Conservation (phyloP, 306 rosid species). For the Quercus gilva region DNA sequence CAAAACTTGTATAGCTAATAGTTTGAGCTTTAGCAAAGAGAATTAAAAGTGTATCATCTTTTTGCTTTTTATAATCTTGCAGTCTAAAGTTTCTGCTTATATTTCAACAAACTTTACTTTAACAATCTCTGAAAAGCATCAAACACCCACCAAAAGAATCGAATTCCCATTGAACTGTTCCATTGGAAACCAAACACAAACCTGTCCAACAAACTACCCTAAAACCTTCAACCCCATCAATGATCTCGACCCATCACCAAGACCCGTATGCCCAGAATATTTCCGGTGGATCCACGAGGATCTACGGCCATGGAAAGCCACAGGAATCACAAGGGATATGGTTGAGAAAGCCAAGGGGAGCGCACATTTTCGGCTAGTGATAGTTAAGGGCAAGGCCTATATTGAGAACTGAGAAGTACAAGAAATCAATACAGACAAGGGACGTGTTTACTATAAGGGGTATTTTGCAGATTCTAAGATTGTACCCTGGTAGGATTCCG, state of each 20-base stretch:
- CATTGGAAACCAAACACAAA: slow-evolving; percentile 15
- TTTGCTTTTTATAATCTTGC: background rate
- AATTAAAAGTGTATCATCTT: background rate
- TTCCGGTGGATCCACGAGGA: slow-evolving; percentile 84
- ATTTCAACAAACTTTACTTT: background rate
- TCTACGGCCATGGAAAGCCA: slow-evolving; percentile 44
- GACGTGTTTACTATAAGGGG: slow-evolving; percentile 74
- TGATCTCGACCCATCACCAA: slow-evolving; percentile 4
- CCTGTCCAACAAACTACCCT: slow-evolving; percentile 35
- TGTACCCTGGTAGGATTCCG: slow-evolving; percentile 53
- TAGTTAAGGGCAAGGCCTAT: slow-evolving; percentile 51
- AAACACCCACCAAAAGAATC: background rate
- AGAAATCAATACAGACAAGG: slow-evolving; percentile 62
- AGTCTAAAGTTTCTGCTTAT: slow-evolving; percentile 19
- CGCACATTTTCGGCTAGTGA: slow-evolving; percentile 65
- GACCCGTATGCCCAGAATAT: slow-evolving; percentile 53
- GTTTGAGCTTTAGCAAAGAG: background rate
- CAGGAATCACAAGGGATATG: slow-evolving; percentile 54
- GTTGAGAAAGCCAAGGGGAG: slow-evolving; percentile 47
- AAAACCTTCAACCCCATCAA: background rate
- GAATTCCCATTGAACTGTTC: slow-evolving; percentile 38
- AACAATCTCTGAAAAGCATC: background rate
- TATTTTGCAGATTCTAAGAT: slow-evolving; percentile 55
- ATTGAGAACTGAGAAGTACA: slow-evolving; percentile 48
- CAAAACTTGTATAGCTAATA: background rate